Conservation (phyloP, 75 land plant genomes). For the Pseudotsuga menziesii region DNA sequence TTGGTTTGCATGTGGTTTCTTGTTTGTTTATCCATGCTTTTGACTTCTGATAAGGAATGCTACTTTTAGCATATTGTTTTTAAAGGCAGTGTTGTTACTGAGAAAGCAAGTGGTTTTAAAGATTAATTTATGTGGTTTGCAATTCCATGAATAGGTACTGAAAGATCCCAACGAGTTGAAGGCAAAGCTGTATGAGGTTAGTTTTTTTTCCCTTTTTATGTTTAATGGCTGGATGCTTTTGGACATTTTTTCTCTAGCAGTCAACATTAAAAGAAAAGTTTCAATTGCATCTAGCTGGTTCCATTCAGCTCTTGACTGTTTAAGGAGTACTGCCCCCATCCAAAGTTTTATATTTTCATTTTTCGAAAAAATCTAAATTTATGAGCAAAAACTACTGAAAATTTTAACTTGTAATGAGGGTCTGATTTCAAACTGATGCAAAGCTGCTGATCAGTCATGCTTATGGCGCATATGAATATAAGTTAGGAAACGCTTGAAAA, state of each 20-base stretch:
- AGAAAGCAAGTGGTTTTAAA: not conserved
- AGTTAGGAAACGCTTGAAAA: no score
- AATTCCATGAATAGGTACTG: conserved; percentile 5
- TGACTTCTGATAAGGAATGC: not conserved
- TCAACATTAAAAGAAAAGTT: no score
- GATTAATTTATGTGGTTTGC: not conserved
- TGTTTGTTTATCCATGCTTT: not conserved
- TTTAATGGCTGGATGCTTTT: not conserved
- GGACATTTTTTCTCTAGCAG: no score
- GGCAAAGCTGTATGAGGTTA: conserved; percentile 27
- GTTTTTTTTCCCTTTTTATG: conserved; percentile 3
- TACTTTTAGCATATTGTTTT: not conserved
- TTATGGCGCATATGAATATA: no score
- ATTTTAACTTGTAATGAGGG: no score
- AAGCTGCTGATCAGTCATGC: no score
- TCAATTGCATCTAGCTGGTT: no score
- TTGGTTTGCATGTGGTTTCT: not conserved
- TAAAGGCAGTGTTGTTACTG: not conserved
- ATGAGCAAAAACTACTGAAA: no score
- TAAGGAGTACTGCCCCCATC: not conserved
- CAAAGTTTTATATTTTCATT: not conserved
- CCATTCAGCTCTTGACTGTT: not conserved
- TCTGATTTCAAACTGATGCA: no score
- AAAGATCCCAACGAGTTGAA: conserved; percentile 32
- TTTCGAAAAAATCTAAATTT: not conserved